phyloP scores from a whole-genome alignment of 2,329 filamentous ascomycete genomes.

The Penicillium rolfsii region DNA sequence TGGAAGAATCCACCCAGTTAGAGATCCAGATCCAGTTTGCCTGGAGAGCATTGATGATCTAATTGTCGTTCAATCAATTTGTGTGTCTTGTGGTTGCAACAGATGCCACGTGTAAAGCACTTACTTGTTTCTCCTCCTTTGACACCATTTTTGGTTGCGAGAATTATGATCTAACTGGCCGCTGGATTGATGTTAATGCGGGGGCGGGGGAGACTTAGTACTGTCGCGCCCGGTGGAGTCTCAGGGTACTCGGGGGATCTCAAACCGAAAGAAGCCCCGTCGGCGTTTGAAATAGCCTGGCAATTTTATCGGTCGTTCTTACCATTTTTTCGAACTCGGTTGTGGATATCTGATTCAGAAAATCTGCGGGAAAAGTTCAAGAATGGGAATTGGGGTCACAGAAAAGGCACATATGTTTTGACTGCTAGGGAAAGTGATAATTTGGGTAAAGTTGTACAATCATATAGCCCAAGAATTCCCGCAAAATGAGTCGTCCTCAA shows the following conservation, averaged over 20 bases:
- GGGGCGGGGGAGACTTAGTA: constrained; percentile 2
- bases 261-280: background rate
- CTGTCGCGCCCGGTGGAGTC: background rate
- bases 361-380: background rate
- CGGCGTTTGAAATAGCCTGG: background rate
- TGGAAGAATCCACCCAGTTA: constrained; percentile 40
- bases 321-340: background rate
- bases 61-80: background rate
- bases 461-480: background rate
- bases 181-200: background rate
- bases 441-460: background rate
- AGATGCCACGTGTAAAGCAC: no score
- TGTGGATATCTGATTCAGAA: background rate
- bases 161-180: background rate
- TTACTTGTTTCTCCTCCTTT: background rate
- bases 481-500: background rate
- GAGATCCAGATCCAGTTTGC: constrained; percentile 47
- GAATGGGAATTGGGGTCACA: background rate
- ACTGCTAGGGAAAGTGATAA: background rate
- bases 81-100: background rate
- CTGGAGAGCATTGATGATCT: constrained; percentile 41
- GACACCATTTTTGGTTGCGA: background rate
- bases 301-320: background rate
- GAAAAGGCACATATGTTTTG: background rate
- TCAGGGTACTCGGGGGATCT: background rate